Percentiles rank a stretch among this genome's conserved stretches.
These are phyloP conservation scores for Tricharina praecox DNA, from an alignment of 495 filamentous ascomycete genomes.

Conservation along the genomic window DNA sequence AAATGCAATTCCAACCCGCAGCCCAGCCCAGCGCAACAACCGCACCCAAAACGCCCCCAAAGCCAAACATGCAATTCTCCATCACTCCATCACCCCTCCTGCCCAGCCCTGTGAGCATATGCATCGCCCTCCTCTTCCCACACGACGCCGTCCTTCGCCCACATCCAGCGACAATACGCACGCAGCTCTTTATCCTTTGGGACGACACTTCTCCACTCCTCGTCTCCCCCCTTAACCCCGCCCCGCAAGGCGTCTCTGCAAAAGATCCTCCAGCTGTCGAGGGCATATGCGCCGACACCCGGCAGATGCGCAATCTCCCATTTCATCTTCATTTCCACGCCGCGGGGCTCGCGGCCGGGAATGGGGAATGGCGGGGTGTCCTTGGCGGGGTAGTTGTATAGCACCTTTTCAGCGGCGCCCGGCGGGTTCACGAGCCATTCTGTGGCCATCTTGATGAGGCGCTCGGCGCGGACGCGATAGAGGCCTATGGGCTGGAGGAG, in stretches of 20 bases:
- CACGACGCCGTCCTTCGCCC: slow-evolving; percentile 57
- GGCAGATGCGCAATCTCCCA: slow-evolving; percentile 85
- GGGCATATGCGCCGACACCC: slow-evolving; percentile 64
- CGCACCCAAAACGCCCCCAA: too few species aligned
- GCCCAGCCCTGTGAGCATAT: too few species aligned
- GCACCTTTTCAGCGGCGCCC: slow-evolving; percentile 38
- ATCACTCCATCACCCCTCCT: too few species aligned
- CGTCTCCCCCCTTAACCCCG: slow-evolving; percentile 37
- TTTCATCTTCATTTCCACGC: slow-evolving; percentile 12
- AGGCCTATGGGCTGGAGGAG: slow-evolving; percentile 63
- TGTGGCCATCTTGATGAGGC: slow-evolving; percentile 50
- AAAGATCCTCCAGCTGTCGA: slow-evolving; percentile 91
- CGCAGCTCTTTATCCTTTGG: slow-evolving; percentile 78
- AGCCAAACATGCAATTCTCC: too few species aligned
- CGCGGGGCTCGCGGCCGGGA: neutral
- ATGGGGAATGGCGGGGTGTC: slow-evolving; percentile 15
- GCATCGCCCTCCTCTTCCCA: slow-evolving; percentile 37
- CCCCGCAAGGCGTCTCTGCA: slow-evolving; percentile 64
- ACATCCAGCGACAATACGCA: slow-evolving; percentile 77
- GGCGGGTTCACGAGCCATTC: slow-evolving; percentile 54
- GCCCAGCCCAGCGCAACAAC: too few species aligned
- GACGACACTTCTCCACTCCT: slow-evolving; percentile 70
- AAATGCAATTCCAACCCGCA: too few species aligned
- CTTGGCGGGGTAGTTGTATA: slow-evolving; percentile 48
- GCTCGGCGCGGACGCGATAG: slow-evolving; percentile 43